A percentile compares a stretch with the other conserved stretches of the same genome.
Conservation (phyloP, 2,329 filamentous ascomycete genomes). For the Claviceps sp. region DNA sequence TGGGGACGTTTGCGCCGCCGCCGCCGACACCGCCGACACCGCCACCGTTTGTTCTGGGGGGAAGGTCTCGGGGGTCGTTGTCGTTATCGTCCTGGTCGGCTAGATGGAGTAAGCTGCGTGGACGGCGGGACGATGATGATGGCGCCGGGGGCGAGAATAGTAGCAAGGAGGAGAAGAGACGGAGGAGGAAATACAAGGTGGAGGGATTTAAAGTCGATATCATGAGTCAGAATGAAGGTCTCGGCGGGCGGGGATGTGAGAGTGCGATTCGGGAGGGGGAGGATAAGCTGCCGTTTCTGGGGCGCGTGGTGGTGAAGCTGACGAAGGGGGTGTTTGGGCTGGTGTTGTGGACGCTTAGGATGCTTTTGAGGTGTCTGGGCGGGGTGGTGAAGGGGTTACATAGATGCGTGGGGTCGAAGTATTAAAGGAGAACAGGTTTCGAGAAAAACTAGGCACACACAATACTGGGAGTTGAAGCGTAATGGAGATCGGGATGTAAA, state of each 20-base stretch:
- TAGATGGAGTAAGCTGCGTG: slow-evolving; percentile 16
- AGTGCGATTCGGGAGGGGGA: slow-evolving; percentile 19
- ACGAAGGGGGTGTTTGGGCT: slow-evolving; percentile 41
- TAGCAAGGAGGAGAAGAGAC: slow-evolving; percentile 15
- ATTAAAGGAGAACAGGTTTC: slow-evolving; percentile 9
- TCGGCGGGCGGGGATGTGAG: slow-evolving; percentile 22
- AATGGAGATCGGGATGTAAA: no score
- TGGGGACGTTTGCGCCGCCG: slow-evolving; percentile 47
- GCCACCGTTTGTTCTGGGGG: slow-evolving; percentile 11
- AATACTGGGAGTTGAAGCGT: no score
- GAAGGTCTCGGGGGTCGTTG: neutral
- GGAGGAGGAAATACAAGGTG: slow-evolving; percentile 22
- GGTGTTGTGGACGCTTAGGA: slow-evolving; percentile 43
- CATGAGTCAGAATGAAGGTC: slow-evolving; percentile 44
- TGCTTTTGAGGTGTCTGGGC: slow-evolving; percentile 38
- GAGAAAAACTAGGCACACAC: neutral
- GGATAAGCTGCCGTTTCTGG: slow-evolving; percentile 36
- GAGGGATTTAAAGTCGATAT: slow-evolving; percentile 48
- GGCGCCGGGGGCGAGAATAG: slow-evolving; percentile 7
- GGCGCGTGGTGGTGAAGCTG: slow-evolving; percentile 36
- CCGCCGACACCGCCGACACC: slow-evolving; percentile 24
- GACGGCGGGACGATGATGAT: slow-evolving; percentile 12
- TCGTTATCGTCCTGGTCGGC: slow-evolving; percentile 8
- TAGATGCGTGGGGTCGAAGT: slow-evolving; percentile 34
- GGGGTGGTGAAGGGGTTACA: slow-evolving; percentile 37